phyloP scores from a whole-genome alignment of 2,329 filamentous ascomycete species.

The Huntiella moniliformis region DNA sequence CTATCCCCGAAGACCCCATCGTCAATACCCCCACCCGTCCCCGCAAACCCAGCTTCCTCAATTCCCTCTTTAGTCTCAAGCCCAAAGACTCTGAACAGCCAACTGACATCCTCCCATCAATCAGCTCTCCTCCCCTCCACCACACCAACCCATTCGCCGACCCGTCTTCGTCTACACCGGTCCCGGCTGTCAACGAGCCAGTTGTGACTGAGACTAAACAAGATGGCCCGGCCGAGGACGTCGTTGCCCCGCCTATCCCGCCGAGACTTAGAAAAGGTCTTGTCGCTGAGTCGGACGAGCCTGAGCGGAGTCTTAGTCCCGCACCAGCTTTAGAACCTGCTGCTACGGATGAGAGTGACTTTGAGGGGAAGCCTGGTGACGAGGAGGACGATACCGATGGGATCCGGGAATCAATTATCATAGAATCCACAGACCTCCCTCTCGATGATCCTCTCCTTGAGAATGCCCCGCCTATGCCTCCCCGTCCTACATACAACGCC shows the following conservation, averaged over 20 bases:
- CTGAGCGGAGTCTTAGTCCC: not conserved
- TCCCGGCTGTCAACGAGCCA: not conserved
- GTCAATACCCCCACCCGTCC: too few species aligned
- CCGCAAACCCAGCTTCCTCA: too few species aligned
- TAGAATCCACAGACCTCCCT: too few species aligned
- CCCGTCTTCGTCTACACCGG: not conserved
- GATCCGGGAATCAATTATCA: too few species aligned
- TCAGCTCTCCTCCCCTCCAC: too few species aligned
- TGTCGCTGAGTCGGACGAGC: not conserved
- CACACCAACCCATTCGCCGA: not conserved
- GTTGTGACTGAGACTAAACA: not conserved
- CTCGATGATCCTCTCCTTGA: too few species aligned
- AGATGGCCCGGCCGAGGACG: not conserved
- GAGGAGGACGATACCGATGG: not conserved
- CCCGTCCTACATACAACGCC: constrained; percentile 2
- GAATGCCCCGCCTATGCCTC: not conserved
- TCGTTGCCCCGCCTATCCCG: constrained; percentile 3
- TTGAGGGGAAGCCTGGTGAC: constrained; percentile 2
- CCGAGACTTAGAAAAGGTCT: not conserved
- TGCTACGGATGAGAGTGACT: constrained; percentile 10
- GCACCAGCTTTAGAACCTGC: constrained; percentile 10
- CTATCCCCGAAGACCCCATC: too few species aligned
- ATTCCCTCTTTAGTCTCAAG: too few species aligned
- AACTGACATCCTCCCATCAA: too few species aligned
- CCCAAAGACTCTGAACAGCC: too few species aligned